Conservation (phyloP, 495 filamentous ascomycete species). For the Podospora conica region DNA sequence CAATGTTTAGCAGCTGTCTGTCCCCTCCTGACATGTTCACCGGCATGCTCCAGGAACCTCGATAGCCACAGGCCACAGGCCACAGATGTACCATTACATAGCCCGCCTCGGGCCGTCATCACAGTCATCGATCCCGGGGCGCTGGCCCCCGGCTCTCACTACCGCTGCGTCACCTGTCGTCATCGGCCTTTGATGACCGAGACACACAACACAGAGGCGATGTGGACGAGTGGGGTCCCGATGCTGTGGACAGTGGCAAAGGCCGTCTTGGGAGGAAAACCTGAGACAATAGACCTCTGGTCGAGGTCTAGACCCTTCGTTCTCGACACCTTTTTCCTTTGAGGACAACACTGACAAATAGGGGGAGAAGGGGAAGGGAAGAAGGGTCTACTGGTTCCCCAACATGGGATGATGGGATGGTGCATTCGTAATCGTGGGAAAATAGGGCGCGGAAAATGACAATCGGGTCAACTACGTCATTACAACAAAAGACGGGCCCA, state of each 20-base stretch:
- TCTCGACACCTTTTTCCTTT: background rate
- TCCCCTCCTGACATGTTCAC: too few species aligned
- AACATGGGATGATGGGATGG: too few species aligned
- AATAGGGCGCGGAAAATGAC: too few species aligned
- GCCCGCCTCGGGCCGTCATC: background rate
- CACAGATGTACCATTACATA: background rate
- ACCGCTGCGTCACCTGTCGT: constrained; percentile 16
- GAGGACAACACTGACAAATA: too few species aligned
- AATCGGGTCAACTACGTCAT: too few species aligned
- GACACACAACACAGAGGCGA: background rate
- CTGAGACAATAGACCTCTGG: background rate
- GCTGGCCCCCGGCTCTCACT: background rate
- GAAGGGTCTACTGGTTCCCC: too few species aligned
- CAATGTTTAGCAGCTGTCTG: too few species aligned
- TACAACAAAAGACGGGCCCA: too few species aligned
- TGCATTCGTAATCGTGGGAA: too few species aligned
- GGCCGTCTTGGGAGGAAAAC: background rate
- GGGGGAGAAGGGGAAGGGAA: too few species aligned
- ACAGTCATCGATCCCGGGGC: background rate
- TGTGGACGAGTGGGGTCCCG: background rate
- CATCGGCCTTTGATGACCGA: constrained; percentile 9
- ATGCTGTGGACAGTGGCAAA: background rate
- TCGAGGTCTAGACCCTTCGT: background rate
- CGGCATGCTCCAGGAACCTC: too few species aligned
- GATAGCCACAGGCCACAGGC: too few species aligned